Evolutionary conservation across 148 eudicot genomes (phyloP), one percentile per base, ranked within the genome.

Genomic region (Persicaria tinctoria): DNA sequence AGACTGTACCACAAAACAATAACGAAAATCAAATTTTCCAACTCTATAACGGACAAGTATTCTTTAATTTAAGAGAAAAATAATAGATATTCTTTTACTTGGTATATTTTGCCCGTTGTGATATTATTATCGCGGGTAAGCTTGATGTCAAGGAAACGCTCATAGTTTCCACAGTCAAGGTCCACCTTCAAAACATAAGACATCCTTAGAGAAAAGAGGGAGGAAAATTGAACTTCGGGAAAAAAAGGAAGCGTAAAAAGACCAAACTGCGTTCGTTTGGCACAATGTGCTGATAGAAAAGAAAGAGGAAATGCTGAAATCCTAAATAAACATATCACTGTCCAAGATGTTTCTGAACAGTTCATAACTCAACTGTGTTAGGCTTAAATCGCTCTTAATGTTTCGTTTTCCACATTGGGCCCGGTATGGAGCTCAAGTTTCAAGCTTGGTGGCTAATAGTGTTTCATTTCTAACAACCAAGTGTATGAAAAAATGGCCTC

Each of bases 161-260:
- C 98, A 79, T 93, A 93, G 80, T 93, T 93, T 73, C 98, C 98
- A 70, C 91, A 97, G 87, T 93, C 98, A 82, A 93, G 79, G 85
- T 93, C 98, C 95, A 91, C 98, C 98, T 93, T 73, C 72, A 72
- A 77, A 78, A 73, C 71, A 72, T 68, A 59, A 45, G 20, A 66
- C 1, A 66, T 12, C 46, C 12, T 66, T 66, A 64, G 13, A 38
- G 18, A 64, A 64, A 38, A 20, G 70, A 13, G 17, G 46, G 46
- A 64, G 44, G 56, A 53, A 53, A 53, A 14, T n/a, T 53, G 17
- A 53, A 14, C 5, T 53, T 32, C 41, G 0, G 41, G 41, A 32
- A 32, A 32, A 32, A 32, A 32, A 32, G 41, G 41, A 32, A 32
- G 41, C 41, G 41, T 32, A 32, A 32, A 2, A 32, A 32, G 41